Conservation (phyloP, 176 grass and related monocot species). For the Raddia distichophylla region DNA sequence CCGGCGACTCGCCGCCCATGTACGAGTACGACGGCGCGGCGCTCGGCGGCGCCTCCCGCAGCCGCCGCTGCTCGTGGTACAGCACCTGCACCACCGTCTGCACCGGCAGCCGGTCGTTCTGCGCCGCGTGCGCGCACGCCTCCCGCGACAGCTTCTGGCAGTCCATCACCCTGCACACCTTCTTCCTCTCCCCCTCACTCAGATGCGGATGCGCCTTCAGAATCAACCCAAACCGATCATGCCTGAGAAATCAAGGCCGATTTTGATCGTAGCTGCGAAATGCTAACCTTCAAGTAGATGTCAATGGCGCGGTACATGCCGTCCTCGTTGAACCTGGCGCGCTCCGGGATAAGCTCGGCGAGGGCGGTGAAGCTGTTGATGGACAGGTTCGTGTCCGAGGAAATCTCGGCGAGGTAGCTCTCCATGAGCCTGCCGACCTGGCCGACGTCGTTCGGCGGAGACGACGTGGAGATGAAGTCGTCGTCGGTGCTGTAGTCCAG, state of each 20-base stretch:
- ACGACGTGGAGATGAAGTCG: slow-evolving; percentile 58
- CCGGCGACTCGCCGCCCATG: slow-evolving; percentile 52
- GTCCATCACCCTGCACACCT: slow-evolving; percentile 73
- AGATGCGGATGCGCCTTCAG: slow-evolving; percentile 68
- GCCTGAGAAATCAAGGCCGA: background rate
- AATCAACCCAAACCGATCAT: background rate
- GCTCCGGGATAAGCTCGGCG: slow-evolving; percentile 75
- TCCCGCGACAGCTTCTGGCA: slow-evolving; percentile 85
- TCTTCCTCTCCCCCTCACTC: slow-evolving; percentile 71
- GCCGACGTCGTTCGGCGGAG: slow-evolving; percentile 44
- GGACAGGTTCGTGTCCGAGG: slow-evolving; percentile 66
- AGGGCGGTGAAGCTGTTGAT: slow-evolving; percentile 67
- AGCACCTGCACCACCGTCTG: slow-evolving; percentile 91
- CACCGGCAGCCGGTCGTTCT: slow-evolving; percentile 82
- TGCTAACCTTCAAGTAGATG: slow-evolving; percentile 82
- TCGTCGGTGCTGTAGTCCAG: slow-evolving; percentile 81
- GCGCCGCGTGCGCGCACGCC: slow-evolving; percentile 93
- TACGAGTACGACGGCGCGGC: slow-evolving; percentile 39
- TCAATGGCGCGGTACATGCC: slow-evolving; percentile 96
- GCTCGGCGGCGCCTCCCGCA: slow-evolving; percentile 43
- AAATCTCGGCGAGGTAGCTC: slow-evolving; percentile 82
- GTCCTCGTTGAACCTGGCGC: slow-evolving; percentile 75
- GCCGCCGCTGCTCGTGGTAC: slow-evolving; percentile 83
- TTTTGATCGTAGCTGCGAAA: background rate
- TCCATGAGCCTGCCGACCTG: slow-evolving; percentile 84